Conservation (phyloP, 2,329 filamentous ascomycete species). For the Colletotrichum australisinense region DNA sequence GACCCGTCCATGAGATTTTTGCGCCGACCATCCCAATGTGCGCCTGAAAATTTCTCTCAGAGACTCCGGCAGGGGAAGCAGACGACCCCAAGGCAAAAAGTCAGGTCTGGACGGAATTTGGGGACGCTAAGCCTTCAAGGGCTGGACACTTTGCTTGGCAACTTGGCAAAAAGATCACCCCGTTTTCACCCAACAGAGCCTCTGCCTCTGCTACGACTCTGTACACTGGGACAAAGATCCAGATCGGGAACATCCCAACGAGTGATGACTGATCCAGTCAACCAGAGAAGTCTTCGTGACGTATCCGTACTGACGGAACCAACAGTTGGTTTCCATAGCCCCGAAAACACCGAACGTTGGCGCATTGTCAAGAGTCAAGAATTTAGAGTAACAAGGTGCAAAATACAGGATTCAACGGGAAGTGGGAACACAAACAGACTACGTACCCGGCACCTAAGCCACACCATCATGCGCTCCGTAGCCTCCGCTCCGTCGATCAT, state of each 20-base stretch:
- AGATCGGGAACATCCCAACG: background rate
- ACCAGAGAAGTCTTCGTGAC: background rate
- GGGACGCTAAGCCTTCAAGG: too few species aligned
- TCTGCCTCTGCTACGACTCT: background rate
- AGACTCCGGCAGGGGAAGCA: too few species aligned
- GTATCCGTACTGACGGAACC: background rate
- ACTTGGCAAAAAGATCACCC: background rate
- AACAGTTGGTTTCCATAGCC: conserved; percentile 2
- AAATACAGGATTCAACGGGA: conserved; percentile 7
- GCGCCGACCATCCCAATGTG: too few species aligned
- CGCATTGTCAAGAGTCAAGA: background rate
- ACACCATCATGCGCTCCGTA: background rate
- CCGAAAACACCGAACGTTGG: background rate
- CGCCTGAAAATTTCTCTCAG: too few species aligned
- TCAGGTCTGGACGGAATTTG: too few species aligned
- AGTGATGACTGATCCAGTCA: background rate
- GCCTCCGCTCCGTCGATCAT: background rate
- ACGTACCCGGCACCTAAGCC: conserved; percentile 5
- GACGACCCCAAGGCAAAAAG: too few species aligned
- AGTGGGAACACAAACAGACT: conserved; percentile 8
- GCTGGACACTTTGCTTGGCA: background rate
- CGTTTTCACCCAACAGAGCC: background rate
- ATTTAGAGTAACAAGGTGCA: background rate
- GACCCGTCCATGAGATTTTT: too few species aligned
- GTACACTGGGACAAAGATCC: background rate